Percentiles rank a stretch among this genome's conserved stretches.
Conservation (phyloP, 2,329 filamentous ascomycete species). For the Hypoxylon sp. region DNA sequence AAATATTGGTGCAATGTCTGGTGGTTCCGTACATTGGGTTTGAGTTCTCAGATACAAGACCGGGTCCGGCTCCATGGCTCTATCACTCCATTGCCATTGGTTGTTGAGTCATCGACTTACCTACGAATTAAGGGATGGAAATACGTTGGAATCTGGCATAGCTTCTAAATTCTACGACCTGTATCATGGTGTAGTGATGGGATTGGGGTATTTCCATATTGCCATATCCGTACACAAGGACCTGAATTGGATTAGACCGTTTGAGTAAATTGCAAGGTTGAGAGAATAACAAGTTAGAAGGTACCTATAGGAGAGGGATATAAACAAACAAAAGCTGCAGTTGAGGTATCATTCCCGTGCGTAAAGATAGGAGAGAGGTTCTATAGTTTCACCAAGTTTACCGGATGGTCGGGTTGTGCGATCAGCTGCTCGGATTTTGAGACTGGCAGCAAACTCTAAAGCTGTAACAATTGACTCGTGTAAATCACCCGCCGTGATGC, state of each 20-base stretch:
- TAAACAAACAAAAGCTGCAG: slow-evolving; percentile 13
- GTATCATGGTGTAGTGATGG: not conserved
- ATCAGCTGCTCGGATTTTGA: slow-evolving; percentile 11
- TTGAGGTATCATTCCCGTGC: slow-evolving; percentile 1
- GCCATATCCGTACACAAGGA: not conserved
- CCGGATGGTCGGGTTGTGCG: not conserved
- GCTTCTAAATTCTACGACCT: not conserved
- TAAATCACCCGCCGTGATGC: not conserved
- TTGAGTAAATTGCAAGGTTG: not conserved
- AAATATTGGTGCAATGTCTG: slow-evolving; percentile 12
- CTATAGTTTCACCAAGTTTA: not conserved
- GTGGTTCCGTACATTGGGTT: slow-evolving; percentile 15
- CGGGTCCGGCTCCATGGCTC: slow-evolving; percentile 6
- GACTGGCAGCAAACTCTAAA: slow-evolving; percentile 18
- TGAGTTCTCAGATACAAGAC: slow-evolving; percentile 13
- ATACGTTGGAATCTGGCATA: not conserved
- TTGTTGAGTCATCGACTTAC: slow-evolving; percentile 5
- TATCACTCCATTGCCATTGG: not conserved
- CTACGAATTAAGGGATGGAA: not conserved
- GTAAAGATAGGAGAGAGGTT: not conserved
- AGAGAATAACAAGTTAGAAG: not conserved
- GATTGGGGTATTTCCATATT: not conserved
- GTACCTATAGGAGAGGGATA: not conserved
- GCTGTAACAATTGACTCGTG: slow-evolving; percentile 1
- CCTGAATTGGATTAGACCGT: not conserved